Evolutionary conservation across 805 yeast genomes (phyloP).

Genomic region (Lachancea waltii): DNA sequence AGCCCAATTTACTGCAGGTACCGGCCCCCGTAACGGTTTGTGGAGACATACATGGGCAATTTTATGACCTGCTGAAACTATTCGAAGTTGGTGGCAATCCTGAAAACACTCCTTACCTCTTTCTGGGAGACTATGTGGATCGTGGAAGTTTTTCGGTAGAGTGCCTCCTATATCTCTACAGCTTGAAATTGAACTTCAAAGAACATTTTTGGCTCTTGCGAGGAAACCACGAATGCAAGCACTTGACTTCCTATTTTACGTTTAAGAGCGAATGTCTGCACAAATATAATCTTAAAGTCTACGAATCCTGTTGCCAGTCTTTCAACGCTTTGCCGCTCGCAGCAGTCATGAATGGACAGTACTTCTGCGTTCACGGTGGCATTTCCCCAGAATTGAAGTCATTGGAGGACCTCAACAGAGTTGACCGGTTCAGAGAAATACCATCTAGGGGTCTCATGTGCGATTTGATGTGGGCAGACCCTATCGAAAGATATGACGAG

Average conservation of each 20-base stretch:
- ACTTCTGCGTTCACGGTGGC: slow-evolving; percentile 96
- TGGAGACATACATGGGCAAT: slow-evolving; percentile 98
- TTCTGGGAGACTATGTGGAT: slow-evolving; percentile 93
- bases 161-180: slow-evolving; percentile 65
- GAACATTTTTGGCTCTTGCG: slow-evolving; percentile 71
- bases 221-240: slow-evolving; percentile 94
- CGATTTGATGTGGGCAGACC: slow-evolving; percentile 95
- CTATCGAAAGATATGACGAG: slow-evolving; percentile 80
- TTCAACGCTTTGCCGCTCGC: slow-evolving; percentile 87
- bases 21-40: slow-evolving; percentile 94
- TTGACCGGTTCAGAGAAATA: slow-evolving; percentile 84
- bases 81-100: slow-evolving; percentile 95
- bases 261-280: slow-evolving; percentile 85
- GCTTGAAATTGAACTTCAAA: slow-evolving; percentile 73
- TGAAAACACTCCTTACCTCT: slow-evolving; percentile 62
- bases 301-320: slow-evolving; percentile 66
- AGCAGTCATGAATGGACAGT: slow-evolving; percentile 89
- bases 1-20: slow-evolving; percentile 73
- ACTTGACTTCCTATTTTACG: slow-evolving; percentile 89
- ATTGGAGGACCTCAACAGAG: slow-evolving; percentile 56
- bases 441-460: slow-evolving; percentile 93
- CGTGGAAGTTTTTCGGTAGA: slow-evolving; percentile 89
- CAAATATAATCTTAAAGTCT: slow-evolving; percentile 61
- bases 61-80: slow-evolving; percentile 78
- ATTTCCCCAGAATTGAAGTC: slow-evolving; percentile 75